Conservation (phyloP, 371 early-diverging fungal genomes). For the Umbelopsis sp. region DNA sequence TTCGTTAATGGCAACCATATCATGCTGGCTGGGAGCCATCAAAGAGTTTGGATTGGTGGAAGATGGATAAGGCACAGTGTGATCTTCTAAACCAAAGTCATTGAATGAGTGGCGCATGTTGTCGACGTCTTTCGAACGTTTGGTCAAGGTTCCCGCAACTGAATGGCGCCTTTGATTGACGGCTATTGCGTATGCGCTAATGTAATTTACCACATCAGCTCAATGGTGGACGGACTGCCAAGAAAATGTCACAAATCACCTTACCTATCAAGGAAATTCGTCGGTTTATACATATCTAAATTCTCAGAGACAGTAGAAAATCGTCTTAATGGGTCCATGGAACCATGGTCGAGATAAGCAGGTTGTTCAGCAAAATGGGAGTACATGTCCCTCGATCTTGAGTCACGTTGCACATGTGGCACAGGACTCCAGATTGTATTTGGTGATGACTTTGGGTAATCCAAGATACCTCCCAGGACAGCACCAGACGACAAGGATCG, state of each 20-base stretch:
- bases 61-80: not conserved
- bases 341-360: not conserved
- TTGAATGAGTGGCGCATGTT: slow-evolving; percentile 2
- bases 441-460: not conserved
- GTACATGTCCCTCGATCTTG: not conserved
- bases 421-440: slow-evolving; percentile 5
- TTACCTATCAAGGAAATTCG: not conserved
- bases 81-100: not conserved
- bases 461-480: not conserved
- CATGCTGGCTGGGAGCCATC: not conserved
- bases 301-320: slow-evolving; percentile 3
- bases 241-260: not conserved
- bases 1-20: slow-evolving; percentile 4
- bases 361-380: not conserved
- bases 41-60: not conserved
- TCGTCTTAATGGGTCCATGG: not conserved
- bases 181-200: not conserved
- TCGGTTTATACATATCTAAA: not conserved
- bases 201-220: not conserved
- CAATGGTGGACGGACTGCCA: not conserved
- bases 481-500: not conserved
- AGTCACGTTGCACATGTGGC: slow-evolving; percentile 17
- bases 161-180: slow-evolving; percentile 6
- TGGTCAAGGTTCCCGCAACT: not conserved
- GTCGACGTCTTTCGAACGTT: not conserved